Evolutionary conservation across 148 eudicot genomes (phyloP), one percentile per base, ranked within the genome.

Genomic region (Rhododendron vialii): DNA sequence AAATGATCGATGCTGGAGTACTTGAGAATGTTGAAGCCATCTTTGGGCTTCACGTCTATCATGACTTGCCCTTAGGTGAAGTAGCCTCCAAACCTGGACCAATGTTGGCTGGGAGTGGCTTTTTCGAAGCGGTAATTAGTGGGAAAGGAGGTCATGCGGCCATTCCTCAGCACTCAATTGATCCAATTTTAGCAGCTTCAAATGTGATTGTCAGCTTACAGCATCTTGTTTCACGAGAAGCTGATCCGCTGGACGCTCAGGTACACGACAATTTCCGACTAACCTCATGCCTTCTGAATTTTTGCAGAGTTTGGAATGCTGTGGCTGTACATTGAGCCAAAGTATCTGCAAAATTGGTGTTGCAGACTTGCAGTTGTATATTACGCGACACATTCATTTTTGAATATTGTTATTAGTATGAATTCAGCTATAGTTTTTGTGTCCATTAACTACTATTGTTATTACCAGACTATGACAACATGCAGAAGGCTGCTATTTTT

Each of bases 171-270:
- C 94, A 92, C 82, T 88, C 93, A 43, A 91, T 93, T 24, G 92
- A 93, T 83, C 95, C 96, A 3, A 91, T 94, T 67, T 86, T 94
- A 78, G 94, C 96, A 63, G 94, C 96, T 59, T 93, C 96, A 36
- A 91, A 91, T 81, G 95, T 94, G 30, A 88, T 94, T 85, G 93
- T 94, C 65, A 94, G 96, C 86, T 88, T 94, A 73, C 96, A 94
- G 78, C 94, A 93, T 80, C 91, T 94, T 65, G 92, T 94, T 55
- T 94, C 96, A 63, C 89, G 96, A 22, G 96, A 94, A 93, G 92
- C 95, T 84, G 95, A 94, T 90, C 96, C 96, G 69, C 90, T 94
- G 61, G 96, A 94, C 73, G 93, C 95, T 86, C 94, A 93, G 95
- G 96, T 94, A 51, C 61, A 50, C 81, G 20, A 78, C 80, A 53